Evolutionary conservation across 768 basidiomycete species (phyloP), one percentile per base, ranked within the genome.

Genomic region (Xerocomellus dryophilus): DNA sequence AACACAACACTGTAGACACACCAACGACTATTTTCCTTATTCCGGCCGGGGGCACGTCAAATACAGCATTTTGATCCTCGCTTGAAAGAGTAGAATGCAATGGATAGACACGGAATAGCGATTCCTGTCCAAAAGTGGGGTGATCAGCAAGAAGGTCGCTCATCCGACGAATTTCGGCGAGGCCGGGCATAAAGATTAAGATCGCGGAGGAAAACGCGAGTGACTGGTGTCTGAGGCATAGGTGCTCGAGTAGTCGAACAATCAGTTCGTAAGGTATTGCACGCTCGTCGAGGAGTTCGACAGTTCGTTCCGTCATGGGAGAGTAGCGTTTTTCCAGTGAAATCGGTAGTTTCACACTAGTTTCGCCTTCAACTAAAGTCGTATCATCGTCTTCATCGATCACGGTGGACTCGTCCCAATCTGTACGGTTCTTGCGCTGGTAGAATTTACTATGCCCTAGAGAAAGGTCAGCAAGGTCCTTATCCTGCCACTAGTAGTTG

Each of bases 21-120:
- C 93, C 90, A 39, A 99, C 86, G 45, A 99, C 97, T 60, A 99
- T 95, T 73, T 99, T 99, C 47, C 90, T 80, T 5, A 88, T 71
- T 27, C 90, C 92, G 0, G 66, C 64, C 0, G 91, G 89, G 36
- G 92, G 95, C 1, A 90, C 71, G 49, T 97, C 90, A 66, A 98
- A 98, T 0, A 96, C 95, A 17, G 88, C 87, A 38, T 82, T 80
- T 68, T 99, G 96, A 57, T 86, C 86, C 57, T 98, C 95, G 61
- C 83, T 93, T 17, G 94, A 93, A 46, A 98, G 84, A 2, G 86
- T 93, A 0, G 96, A 98, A 71, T 99, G 96, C 11, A 99, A 74
- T 3, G 91, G 91, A 66, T 88, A 88, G 35, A 98, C 74, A 54
- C 78, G 80, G 73, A 95, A 98, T 21, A 71, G 72, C 2, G 79